Percentiles rank a stretch among this genome's conserved stretches.
Evolutionary conservation across 2,329 filamentous ascomycete species (phyloP).

Genomic region (Verticillium nonalfalfae): DNA sequence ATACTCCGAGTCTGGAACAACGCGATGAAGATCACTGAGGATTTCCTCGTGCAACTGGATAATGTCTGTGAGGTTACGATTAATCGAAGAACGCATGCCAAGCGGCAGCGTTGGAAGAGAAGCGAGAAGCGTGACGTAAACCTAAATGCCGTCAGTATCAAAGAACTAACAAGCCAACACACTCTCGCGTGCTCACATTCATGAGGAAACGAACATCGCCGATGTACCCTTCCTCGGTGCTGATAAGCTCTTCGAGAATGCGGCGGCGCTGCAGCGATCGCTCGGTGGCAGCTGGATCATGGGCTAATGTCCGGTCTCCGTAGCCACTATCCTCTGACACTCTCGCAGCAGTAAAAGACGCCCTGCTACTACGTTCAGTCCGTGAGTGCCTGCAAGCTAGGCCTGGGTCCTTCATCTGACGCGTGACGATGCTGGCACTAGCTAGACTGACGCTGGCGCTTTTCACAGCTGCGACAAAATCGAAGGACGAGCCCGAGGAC

Average conservation of each 20-base stretch:
- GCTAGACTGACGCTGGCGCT: constrained; percentile 74
- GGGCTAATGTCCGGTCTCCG: constrained; percentile 41
- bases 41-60: constrained; percentile 79
- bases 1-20: constrained; percentile 63
- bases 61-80: constrained; percentile 73
- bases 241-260: constrained; percentile 78
- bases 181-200: constrained; percentile 52
- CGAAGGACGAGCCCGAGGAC: constrained; percentile 69
- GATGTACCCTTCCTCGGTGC: constrained; percentile 84
- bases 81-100: constrained; percentile 65
- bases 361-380: constrained; percentile 56
- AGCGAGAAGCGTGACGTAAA: constrained; percentile 69
- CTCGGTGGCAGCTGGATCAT: constrained; percentile 65
- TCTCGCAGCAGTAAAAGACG: constrained; percentile 53
- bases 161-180: neutral
- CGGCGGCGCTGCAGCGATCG: constrained; percentile 70
- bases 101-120: constrained; percentile 61
- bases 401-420: constrained; percentile 46
- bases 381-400: constrained; percentile 49
- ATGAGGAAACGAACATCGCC: constrained; percentile 79
- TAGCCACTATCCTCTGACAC: constrained; percentile 60
- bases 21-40: constrained; percentile 64
- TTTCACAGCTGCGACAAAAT: constrained; percentile 73
- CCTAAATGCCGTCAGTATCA: constrained; percentile 34
- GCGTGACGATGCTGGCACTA: constrained; percentile 61